These are phyloP conservation scores for Pichia norvegensis DNA, from an alignment of 1,139 yeast genomes.

Conservation along the genomic window DNA sequence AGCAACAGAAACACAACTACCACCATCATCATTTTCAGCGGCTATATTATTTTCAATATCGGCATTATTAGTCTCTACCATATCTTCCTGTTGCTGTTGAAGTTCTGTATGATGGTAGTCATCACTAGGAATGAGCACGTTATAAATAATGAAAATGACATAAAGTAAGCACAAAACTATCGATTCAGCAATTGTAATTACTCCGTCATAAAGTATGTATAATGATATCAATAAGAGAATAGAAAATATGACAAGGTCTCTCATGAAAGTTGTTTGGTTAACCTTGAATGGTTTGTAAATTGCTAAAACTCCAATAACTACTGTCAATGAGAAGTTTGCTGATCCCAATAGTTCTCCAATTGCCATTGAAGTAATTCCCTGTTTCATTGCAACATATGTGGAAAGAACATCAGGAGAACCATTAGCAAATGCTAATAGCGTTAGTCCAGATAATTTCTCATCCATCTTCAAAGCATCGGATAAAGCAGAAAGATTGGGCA, in stretches of 20 bases:
- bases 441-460: conserved; percentile 79
- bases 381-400: conserved; percentile 70
- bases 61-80: neutral
- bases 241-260: conserved; percentile 30
- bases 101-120: neutral
- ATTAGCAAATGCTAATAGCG: conserved; percentile 83
- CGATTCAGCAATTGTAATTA: conserved; percentile 41
- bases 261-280: conserved; percentile 31
- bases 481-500: conserved; percentile 63
- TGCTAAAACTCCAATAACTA: conserved; percentile 71
- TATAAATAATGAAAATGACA: conserved; percentile 32
- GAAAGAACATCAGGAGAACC: conserved; percentile 87
- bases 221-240: conserved; percentile 30
- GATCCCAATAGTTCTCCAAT: conserved; percentile 87
- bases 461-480: conserved; percentile 55
- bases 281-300: conserved; percentile 60
- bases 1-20: neutral
- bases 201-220: conserved; percentile 43
- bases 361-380: conserved; percentile 67
- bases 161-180: conserved; percentile 36
- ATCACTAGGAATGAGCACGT: conserved; percentile 19
- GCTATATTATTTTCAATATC: neutral
- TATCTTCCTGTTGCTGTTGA: neutral
- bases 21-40: neutral
- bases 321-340: conserved; percentile 65